These are phyloP conservation scores for Tylopilus sp. DNA, from an alignment of 1,284 basidiomycete genomes.

Conservation along the genomic window DNA sequence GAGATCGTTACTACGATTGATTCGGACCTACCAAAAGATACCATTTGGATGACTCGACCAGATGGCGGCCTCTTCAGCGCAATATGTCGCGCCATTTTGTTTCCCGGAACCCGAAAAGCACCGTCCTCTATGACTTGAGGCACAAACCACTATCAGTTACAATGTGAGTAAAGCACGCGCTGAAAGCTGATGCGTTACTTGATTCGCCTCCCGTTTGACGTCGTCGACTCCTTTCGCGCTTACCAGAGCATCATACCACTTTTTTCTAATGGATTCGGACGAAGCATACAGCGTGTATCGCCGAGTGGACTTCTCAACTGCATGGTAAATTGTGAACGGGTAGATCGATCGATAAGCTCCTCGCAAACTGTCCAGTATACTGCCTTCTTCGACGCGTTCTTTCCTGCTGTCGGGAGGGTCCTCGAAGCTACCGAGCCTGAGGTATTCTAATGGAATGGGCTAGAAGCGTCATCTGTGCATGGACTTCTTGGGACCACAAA, in stretches of 20 bases:
- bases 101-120: slow-evolving; percentile 50
- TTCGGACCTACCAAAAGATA: slow-evolving; percentile 53
- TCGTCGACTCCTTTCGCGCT: slow-evolving; percentile 59
- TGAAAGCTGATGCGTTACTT: slow-evolving; percentile 39
- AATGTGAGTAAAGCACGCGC: slow-evolving; percentile 8
- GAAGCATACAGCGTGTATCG: slow-evolving; percentile 67
- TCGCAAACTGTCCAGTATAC: slow-evolving; percentile 53
- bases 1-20: not conserved
- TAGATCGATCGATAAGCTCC: slow-evolving; percentile 51
- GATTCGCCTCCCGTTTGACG: slow-evolving; percentile 62
- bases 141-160: slow-evolving; percentile 54
- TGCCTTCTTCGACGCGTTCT: slow-evolving; percentile 53
- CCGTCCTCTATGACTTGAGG: slow-evolving; percentile 53
- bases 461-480: slow-evolving; percentile 28
- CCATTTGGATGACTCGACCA: slow-evolving; percentile 55
- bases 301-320: slow-evolving; percentile 47
- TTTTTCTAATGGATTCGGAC: slow-evolving; percentile 51
- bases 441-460: slow-evolving; percentile 73
- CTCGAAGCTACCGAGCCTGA: slow-evolving; percentile 63
- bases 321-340: slow-evolving; percentile 73
- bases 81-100: slow-evolving; percentile 29
- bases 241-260: slow-evolving; percentile 58
- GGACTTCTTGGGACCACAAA: not conserved
- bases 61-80: slow-evolving; percentile 40
- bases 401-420: slow-evolving; percentile 54